phyloP scores from a whole-genome alignment of 2,329 filamentous ascomycete species.

The Grosmannia serpens region DNA sequence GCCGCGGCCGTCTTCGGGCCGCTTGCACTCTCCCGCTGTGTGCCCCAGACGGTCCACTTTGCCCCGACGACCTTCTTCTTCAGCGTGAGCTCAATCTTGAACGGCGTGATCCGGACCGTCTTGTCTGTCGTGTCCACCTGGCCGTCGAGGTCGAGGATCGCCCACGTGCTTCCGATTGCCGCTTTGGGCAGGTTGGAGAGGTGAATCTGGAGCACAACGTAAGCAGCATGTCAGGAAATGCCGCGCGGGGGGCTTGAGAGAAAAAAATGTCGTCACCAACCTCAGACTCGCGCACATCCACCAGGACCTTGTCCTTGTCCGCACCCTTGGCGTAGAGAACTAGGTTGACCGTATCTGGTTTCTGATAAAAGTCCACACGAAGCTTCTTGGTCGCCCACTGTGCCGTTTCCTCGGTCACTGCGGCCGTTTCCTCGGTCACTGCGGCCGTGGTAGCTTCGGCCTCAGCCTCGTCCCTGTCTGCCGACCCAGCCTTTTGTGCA shows the following conservation, averaged over 20 bases:
- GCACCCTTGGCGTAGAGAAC: conserved; percentile 28
- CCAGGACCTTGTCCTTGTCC: conserved; percentile 14
- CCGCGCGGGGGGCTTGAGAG: neutral
- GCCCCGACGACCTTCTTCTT: conserved; percentile 16
- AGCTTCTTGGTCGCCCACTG: conserved; percentile 19
- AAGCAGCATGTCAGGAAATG: neutral
- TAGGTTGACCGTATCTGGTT: conserved; percentile 22
- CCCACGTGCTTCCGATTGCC: conserved; percentile 7
- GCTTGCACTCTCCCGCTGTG: conserved; percentile 8
- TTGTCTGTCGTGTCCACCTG: conserved; percentile 14
- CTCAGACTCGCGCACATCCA: conserved; percentile 5
- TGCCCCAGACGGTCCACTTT: conserved; percentile 22
- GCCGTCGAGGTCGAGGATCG: conserved; percentile 16
- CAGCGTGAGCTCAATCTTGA: conserved; percentile 23
- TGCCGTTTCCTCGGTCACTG: neutral
- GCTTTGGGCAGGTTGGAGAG: conserved; percentile 11
- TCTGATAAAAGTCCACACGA: conserved; percentile 30
- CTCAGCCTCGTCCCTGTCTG: no score
- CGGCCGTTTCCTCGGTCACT: neutral
- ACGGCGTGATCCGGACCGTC: conserved; percentile 16
- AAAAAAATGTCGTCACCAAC: conserved; percentile 5
- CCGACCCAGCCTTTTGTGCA: neutral
- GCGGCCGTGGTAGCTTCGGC: neutral
- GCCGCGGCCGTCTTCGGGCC: neutral
- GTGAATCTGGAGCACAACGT: neutral